Base-by-base conservation (phyloP, 441 rosid species). In the Gossypium davidsonii region DNA sequence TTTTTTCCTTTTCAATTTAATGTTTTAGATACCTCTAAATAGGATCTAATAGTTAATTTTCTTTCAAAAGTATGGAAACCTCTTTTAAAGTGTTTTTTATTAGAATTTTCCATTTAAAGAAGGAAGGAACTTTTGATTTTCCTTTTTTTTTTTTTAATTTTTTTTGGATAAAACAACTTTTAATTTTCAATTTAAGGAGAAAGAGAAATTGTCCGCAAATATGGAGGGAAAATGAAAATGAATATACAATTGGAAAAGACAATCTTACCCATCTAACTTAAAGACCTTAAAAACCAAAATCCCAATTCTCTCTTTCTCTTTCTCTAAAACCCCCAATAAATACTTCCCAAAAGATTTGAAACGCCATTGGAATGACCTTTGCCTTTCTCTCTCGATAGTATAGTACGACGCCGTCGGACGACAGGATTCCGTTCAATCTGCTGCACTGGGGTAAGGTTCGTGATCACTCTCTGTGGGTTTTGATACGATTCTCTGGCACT, bases 211-310 rank as follows among this genome's bases (percentile, higher is more conserved):
- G 71, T n/a, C n/a, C 9, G 57, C 44, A 26, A 52, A 55, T 73
- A 64, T 87, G 87, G 89, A 87, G 85, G 88, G 89, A 85, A 87
- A 81, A 9, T 66, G 77, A 61, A 78, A 81, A 80, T 52, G 52
- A 49, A 17, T 48, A 15, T 21, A 20, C 34, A 55, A 62, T 14
- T 6, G 10, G 53, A 63, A 84, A 80, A 76, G 85, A 84, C 88
- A 21, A 77, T 10, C 51, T 73, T 70, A 77, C 85, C 84, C 89
- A 56, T 74, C 51, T 48, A 0, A 21, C 56, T 20, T 8, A 6
- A 4, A 59, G 4, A n/a, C 14, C 49, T 11, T 17, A 39, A 64
- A 64, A 42, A 3, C 52, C 39, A 21, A 18, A 49, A 25, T 1
- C 14, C 68, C 15, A 23, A 11, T 2, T 73, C 59, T 73, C 74